phyloP scores from a whole-genome alignment of 2,329 filamentous ascomycete genomes.

The Mariannaea elegans region DNA sequence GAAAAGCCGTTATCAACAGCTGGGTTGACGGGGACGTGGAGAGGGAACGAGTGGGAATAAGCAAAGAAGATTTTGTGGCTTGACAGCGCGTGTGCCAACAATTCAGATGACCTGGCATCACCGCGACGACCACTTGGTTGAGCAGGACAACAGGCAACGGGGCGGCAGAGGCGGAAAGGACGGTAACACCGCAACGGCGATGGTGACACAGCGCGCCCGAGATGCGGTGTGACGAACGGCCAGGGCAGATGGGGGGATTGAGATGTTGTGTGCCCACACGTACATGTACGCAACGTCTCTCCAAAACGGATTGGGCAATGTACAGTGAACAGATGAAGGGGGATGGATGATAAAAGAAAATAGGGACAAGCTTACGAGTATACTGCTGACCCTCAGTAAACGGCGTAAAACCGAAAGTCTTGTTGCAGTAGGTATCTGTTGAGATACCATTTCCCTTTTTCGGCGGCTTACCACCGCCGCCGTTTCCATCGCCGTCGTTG shows the following conservation, averaged over 20 bases:
- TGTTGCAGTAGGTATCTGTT: conserved; percentile 33
- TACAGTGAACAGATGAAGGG: background rate
- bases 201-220: background rate
- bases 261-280: background rate
- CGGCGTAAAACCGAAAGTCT: conserved; percentile 54
- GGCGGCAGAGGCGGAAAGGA: background rate
- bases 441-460: conserved; percentile 33
- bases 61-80: background rate
- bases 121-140: background rate
- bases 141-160: background rate
- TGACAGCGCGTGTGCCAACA: background rate
- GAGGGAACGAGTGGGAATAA: background rate
- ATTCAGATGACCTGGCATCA: background rate
- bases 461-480: background rate
- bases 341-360: background rate
- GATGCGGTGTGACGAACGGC: background rate
- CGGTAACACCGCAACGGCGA: background rate
- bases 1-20: background rate
- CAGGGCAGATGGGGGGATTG: background rate
- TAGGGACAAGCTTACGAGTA: conserved; percentile 50
- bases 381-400: conserved; percentile 54
- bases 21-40: background rate
- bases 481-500: conserved; percentile 4
- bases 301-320: background rate
- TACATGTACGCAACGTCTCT: background rate